Percentiles rank a stretch among this genome's conserved stretches.
These are phyloP conservation scores for Nidularia sp. DNA, from an alignment of 768 basidiomycete species.

Conservation along the genomic window DNA sequence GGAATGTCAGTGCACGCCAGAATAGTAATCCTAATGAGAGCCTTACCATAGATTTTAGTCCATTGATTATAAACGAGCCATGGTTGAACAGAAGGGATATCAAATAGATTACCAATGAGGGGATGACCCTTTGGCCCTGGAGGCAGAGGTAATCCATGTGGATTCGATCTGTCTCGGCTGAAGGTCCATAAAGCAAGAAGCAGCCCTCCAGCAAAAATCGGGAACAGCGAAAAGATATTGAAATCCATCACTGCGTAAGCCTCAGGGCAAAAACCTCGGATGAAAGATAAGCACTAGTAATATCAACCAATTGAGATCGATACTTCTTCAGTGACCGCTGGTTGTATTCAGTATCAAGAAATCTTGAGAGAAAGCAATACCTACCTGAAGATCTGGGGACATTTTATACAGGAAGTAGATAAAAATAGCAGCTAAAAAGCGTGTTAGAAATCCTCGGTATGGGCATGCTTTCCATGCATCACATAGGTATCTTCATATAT, in stretches of 20 bases:
- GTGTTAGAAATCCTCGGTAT: no score
- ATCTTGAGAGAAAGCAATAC: no score
- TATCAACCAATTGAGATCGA: neutral
- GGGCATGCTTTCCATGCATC: no score
- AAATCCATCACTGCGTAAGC: neutral
- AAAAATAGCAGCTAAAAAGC: no score
- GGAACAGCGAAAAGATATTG: neutral
- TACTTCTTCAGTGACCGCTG: neutral
- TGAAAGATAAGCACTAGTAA: neutral
- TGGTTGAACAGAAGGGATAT: slow-evolving; percentile 6
- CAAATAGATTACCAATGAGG: slow-evolving; percentile 12
- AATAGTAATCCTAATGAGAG: neutral
- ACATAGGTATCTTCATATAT: no score
- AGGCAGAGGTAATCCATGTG: neutral
- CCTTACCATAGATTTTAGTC: slow-evolving; percentile 12
- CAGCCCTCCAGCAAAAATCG: neutral
- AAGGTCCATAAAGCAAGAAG: neutral
- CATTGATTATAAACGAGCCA: slow-evolving; percentile 11
- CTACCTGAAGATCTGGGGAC: no score
- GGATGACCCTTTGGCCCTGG: slow-evolving; percentile 10
- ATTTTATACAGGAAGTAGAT: no score
- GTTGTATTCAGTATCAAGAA: no score
- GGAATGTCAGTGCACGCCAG: neutral
- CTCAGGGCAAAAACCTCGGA: neutral
- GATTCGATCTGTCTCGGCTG: neutral